phyloP scores from a whole-genome alignment of 306 rosid species.

The Alnus rubra region DNA sequence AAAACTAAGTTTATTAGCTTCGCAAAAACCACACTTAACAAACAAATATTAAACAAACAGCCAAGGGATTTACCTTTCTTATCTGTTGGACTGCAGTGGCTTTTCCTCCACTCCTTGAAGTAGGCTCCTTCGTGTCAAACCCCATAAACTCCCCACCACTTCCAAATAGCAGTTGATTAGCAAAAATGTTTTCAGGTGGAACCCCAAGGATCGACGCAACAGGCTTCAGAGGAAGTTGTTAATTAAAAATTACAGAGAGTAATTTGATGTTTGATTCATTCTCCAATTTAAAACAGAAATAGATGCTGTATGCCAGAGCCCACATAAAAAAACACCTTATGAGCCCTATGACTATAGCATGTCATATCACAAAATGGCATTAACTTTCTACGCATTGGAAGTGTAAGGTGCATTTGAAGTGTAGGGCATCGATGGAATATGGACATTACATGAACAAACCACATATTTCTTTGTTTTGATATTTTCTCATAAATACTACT shows the following conservation, averaged over 20 bases:
- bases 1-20: slow-evolving; percentile 38
- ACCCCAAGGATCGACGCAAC: slow-evolving; percentile 79
- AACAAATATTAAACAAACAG: slow-evolving; percentile 10
- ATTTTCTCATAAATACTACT: background rate
- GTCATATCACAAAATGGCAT: slow-evolving; percentile 5
- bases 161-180: slow-evolving; percentile 83
- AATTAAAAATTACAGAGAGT: slow-evolving; percentile 22
- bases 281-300: slow-evolving; percentile 9
- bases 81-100: slow-evolving; percentile 82
- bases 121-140: slow-evolving; percentile 76
- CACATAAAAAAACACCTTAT: slow-evolving; percentile 19
- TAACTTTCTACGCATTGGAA: background rate
- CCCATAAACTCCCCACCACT: slow-evolving; percentile 85
- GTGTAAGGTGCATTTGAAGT: background rate
- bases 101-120: slow-evolving; percentile 95
- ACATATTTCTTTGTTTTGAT: background rate
- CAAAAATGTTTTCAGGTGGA: slow-evolving; percentile 71
- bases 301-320: background rate
- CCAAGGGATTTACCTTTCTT: slow-evolving; percentile 59
- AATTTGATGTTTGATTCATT: slow-evolving; percentile 12
- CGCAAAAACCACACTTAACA: slow-evolving; percentile 21
- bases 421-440: background rate
- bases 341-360: slow-evolving; percentile 15
- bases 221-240: slow-evolving; percentile 65
- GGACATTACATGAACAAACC: background rate